Percentiles rank a stretch among this genome's conserved stretches.
Evolutionary conservation across 2,329 filamentous ascomycete species (phyloP).

Genomic region (Parastagonospora avenae): DNA sequence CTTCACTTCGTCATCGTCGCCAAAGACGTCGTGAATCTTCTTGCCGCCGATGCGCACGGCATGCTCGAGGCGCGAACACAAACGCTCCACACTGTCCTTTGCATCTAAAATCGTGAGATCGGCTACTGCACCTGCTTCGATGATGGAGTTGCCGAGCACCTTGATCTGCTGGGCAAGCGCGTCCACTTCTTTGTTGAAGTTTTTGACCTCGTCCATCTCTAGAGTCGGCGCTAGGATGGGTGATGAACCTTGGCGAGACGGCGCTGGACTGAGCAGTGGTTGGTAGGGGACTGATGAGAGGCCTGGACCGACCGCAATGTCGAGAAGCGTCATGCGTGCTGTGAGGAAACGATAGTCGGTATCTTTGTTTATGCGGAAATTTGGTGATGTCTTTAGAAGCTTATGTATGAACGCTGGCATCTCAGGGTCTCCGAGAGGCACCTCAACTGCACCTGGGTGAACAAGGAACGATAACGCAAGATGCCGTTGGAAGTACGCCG

Average conservation of each 20-base stretch:
- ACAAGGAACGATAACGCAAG: constrained; percentile 71
- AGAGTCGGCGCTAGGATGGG: constrained; percentile 14
- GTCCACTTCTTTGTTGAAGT: constrained; percentile 76
- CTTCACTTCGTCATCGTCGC: constrained; percentile 54
- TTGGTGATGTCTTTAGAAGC: constrained; percentile 42
- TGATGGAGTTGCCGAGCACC: constrained; percentile 64
- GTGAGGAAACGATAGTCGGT: constrained; percentile 73
- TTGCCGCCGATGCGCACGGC: constrained; percentile 67
- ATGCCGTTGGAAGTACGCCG: constrained; percentile 67
- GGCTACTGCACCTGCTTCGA: constrained; percentile 68
- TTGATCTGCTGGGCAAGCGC: constrained; percentile 59
- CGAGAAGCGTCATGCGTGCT: constrained; percentile 70
- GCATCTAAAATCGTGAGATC: constrained; percentile 69
- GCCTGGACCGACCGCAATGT: constrained; percentile 75
- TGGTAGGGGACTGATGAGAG: constrained; percentile 39
- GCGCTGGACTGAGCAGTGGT: constrained; percentile 33
- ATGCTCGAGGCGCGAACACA: constrained; percentile 75
- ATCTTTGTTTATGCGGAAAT: constrained; percentile 59
- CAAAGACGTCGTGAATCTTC: constrained; percentile 45
- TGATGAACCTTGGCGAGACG: constrained; percentile 26
- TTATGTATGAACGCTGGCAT: constrained; percentile 27
- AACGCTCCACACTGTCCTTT: constrained; percentile 74
- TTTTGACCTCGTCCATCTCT: constrained; percentile 43
- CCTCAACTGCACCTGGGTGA: constrained; percentile 27
- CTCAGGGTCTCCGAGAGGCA: constrained; percentile 29